These are phyloP conservation scores for Pseudohalonectria lignicola DNA, from an alignment of 2,329 filamentous ascomycete species.

Conservation along the genomic window DNA sequence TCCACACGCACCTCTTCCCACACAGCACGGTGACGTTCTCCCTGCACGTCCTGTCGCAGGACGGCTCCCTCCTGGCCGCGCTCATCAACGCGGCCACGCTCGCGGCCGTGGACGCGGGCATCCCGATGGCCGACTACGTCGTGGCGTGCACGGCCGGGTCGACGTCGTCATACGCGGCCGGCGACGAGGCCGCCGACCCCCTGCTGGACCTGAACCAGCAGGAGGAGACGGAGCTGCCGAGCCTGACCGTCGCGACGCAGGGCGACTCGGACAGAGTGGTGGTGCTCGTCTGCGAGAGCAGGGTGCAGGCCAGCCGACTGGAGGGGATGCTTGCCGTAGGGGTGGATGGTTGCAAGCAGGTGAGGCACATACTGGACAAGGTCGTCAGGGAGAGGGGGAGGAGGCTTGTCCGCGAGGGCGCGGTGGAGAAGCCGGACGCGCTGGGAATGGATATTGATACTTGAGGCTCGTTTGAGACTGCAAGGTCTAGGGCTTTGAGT, in stretches of 20 bases:
- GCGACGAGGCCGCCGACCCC: constrained; percentile 63
- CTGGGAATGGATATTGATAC: constrained; percentile 40
- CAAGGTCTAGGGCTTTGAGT: too few relatives aligned
- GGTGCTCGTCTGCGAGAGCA: constrained; percentile 76
- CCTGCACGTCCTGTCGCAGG: constrained; percentile 78
- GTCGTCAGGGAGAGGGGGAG: constrained; percentile 64
- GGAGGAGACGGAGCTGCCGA: constrained; percentile 82
- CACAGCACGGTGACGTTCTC: constrained; percentile 75
- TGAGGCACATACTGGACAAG: constrained; percentile 68
- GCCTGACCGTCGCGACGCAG: constrained; percentile 73
- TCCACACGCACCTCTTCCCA: constrained; percentile 83
- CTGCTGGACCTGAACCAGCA: constrained; percentile 68
- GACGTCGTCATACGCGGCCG: constrained; percentile 53
- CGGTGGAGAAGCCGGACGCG: constrained; percentile 33
- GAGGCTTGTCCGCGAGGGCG: constrained; percentile 48
- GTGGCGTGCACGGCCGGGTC: constrained; percentile 80
- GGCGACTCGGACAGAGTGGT: constrained; percentile 65
- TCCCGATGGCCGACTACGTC: constrained; percentile 91
- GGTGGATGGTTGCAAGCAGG: constrained; percentile 82
- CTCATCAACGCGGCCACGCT: constrained; percentile 87
- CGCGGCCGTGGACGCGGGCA: constrained; percentile 85
- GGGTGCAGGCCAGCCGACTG: constrained; percentile 68
- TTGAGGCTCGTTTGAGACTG: constrained; percentile 5
- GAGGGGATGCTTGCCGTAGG: constrained; percentile 92
- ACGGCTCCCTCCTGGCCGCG: constrained; percentile 81